Conservation (phyloP, 2,329 filamentous ascomycete species). For the Calonectria fujianensis region DNA sequence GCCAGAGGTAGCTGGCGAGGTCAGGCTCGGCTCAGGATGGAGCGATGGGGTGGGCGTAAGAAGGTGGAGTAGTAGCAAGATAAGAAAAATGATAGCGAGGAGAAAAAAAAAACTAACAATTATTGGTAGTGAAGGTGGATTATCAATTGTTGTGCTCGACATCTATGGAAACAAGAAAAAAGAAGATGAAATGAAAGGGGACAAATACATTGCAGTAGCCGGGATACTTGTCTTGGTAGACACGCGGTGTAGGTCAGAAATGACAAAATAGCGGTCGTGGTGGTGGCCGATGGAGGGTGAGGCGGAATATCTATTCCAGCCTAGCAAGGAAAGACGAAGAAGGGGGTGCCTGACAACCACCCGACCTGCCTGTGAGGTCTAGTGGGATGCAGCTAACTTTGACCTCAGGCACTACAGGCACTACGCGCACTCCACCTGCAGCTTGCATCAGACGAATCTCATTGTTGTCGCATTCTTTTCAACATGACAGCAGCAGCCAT, state of each 20-base stretch:
- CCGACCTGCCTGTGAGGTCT: constrained; percentile 11
- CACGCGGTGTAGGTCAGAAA: constrained; percentile 17
- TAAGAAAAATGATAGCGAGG: background rate
- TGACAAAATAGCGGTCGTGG: background rate
- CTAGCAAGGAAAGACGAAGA: background rate
- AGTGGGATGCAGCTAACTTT: constrained; percentile 19
- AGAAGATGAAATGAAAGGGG: background rate
- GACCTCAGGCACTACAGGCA: constrained; percentile 24
- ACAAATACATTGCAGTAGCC: background rate
- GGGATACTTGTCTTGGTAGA: background rate
- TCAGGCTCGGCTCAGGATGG: background rate
- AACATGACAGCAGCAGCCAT: background rate
- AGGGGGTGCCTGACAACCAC: constrained; percentile 23
- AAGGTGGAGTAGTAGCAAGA: background rate
- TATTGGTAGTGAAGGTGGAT: background rate
- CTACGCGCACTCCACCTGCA: constrained; percentile 24
- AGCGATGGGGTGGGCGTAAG: constrained; percentile 18
- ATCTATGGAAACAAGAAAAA: background rate
- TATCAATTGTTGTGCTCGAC: background rate
- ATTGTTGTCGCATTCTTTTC: constrained; percentile 14
- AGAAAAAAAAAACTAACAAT: constrained; percentile 4
- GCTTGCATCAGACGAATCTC: constrained; percentile 24
- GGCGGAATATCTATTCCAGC: constrained; percentile 22
- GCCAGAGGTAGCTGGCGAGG: background rate
- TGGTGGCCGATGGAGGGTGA: constrained; percentile 17